Evolutionary conservation across 805 yeast genomes (phyloP).

Genomic region (Kockiozyma suomiensis): DNA sequence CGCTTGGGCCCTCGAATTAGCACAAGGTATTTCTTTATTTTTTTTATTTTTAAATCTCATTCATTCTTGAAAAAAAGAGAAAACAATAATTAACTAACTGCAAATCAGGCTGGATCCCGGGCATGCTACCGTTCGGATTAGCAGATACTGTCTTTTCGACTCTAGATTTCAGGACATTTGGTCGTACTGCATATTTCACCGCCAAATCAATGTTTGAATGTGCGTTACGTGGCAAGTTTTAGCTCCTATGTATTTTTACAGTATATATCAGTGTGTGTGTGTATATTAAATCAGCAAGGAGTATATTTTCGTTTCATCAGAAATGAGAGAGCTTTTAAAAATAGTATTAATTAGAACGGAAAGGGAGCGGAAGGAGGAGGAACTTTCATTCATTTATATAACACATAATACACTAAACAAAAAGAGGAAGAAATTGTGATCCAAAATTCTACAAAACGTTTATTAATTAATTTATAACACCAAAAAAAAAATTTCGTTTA

Average conservation of each 20-base stretch:
- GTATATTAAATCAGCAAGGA: neutral
- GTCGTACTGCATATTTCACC: slow-evolving; percentile 70
- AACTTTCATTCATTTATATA: neutral
- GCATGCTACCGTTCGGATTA: slow-evolving; percentile 96
- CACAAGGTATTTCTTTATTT: slow-evolving; percentile 78
- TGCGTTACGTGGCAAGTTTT: slow-evolving; percentile 70
- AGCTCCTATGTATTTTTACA: slow-evolving; percentile 13
- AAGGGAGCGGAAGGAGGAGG: no score
- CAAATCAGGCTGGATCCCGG: slow-evolving; percentile 81
- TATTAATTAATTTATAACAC: neutral
- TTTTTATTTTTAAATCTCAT: no score
- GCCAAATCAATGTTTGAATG: slow-evolving; percentile 77
- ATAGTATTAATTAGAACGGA: no score
- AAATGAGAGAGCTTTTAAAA: no score
- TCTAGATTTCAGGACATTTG: slow-evolving; percentile 69
- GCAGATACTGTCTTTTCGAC: slow-evolving; percentile 79
- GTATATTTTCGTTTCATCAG: no score
- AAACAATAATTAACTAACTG: no score
- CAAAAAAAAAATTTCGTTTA: slow-evolving; percentile 1
- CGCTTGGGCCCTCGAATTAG: slow-evolving; percentile 87
- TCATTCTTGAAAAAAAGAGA: no score
- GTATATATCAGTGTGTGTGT: neutral
- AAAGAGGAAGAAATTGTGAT: neutral
- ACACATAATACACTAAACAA: neutral
- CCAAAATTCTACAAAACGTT: neutral